Percentiles rank a stretch among this genome's conserved stretches.
phyloP scores from a whole-genome alignment of 2,329 filamentous ascomycete species.

The Talaromyces amestolkiae region DNA sequence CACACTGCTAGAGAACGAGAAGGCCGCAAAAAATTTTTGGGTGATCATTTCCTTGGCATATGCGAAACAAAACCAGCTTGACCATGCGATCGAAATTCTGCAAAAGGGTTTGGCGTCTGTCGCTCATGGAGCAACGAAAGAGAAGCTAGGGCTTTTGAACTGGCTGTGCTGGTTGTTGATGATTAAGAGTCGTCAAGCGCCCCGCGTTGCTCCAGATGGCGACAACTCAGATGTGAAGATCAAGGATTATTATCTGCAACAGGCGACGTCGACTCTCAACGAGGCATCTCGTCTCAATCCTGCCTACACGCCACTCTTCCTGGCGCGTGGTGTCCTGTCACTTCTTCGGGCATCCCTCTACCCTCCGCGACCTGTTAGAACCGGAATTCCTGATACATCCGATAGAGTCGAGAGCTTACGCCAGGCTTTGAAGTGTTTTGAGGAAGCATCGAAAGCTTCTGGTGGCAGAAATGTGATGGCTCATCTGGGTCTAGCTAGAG shows the following conservation, averaged over 20 bases:
- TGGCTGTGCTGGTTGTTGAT: constrained; percentile 90
- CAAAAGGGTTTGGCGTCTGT: constrained; percentile 73
- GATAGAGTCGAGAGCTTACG: constrained; percentile 77
- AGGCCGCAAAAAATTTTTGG: constrained; percentile 89
- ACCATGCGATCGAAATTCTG: constrained; percentile 71
- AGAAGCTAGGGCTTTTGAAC: constrained; percentile 79
- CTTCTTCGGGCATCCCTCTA: constrained; percentile 84
- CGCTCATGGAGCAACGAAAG: constrained; percentile 67
- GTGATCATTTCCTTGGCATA: constrained; percentile 97
- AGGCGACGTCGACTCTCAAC: constrained; percentile 87
- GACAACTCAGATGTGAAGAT: constrained; percentile 73
- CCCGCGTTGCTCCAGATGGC: constrained; percentile 64
- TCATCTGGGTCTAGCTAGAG: constrained; percentile 81
- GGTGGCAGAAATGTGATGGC: constrained; percentile 88
- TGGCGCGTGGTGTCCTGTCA: constrained; percentile 85
- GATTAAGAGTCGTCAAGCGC: constrained; percentile 81
- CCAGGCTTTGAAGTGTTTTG: constrained; percentile 86
- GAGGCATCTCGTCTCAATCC: constrained; percentile 94
- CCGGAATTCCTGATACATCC: constrained; percentile 62
- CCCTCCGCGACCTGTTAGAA: constrained; percentile 64
- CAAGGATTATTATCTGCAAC: constrained; percentile 88
- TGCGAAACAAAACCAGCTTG: constrained; percentile 90
- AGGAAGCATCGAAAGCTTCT: constrained; percentile 84
- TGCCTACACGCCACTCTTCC: constrained; percentile 82
- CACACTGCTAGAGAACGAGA: constrained; percentile 90